These are phyloP conservation scores for Pyrenophora graminea DNA, from an alignment of 2,329 filamentous ascomycete species.

Conservation along the genomic window DNA sequence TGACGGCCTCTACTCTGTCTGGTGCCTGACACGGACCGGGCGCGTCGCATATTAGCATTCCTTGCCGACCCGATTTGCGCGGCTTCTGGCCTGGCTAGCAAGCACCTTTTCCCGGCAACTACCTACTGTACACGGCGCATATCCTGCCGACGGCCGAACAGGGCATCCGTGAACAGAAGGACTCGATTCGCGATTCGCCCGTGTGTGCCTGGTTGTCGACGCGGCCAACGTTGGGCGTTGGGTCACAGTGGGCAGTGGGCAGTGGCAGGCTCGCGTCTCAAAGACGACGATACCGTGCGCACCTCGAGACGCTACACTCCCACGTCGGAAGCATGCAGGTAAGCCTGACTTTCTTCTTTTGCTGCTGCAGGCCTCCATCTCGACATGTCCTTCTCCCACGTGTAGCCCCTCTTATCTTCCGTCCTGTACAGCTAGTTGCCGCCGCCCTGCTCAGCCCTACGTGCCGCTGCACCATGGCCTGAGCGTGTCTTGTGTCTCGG, in stretches of 20 bases:
- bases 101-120: background rate
- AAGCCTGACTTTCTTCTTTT: slow-evolving; percentile 25
- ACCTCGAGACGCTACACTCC: slow-evolving; percentile 29
- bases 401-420: slow-evolving; percentile 12
- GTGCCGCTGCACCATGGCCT: slow-evolving; percentile 31
- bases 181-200: no score
- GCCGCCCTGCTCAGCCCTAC: slow-evolving; percentile 32
- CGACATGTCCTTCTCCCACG: slow-evolving; percentile 14
- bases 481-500: slow-evolving; percentile 25
- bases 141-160: slow-evolving; percentile 1
- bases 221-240: slow-evolving; percentile 3
- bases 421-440: slow-evolving; percentile 5
- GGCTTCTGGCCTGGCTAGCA: slow-evolving; percentile 3
- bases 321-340: slow-evolving; percentile 40
- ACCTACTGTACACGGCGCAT: background rate
- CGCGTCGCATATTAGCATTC: slow-evolving; percentile 1
- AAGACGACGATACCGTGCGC: slow-evolving; percentile 37
- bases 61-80: slow-evolving; percentile 15
- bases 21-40: slow-evolving; percentile 12
- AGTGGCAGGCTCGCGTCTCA: slow-evolving; percentile 22
- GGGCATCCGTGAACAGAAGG: background rate
- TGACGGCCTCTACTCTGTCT: slow-evolving; percentile 5
- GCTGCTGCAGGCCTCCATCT: slow-evolving; percentile 11
- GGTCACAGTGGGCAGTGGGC: slow-evolving; percentile 6
- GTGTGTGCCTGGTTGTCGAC: no score